Conservation (phyloP, 371 early-diverging fungal genomes). For the Chytridiales sp. region DNA sequence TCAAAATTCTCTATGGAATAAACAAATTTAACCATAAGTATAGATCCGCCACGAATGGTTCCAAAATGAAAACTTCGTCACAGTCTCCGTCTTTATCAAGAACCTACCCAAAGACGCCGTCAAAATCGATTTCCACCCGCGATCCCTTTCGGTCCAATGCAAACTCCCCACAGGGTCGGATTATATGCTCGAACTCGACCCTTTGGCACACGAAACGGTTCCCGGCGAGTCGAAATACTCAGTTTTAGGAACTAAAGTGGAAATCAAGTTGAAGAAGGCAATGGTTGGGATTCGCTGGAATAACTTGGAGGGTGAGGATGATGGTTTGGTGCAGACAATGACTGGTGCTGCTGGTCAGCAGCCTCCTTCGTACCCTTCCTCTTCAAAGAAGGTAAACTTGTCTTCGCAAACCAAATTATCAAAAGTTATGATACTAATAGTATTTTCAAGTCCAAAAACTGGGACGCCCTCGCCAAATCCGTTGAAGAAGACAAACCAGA, state of each 20-base stretch:
- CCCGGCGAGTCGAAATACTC: constrained; percentile 68
- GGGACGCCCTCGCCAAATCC: constrained; percentile 68
- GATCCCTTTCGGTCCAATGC: constrained; percentile 71
- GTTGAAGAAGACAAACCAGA: constrained; percentile 75
- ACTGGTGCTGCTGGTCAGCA: constrained; percentile 15
- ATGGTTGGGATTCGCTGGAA: constrained; percentile 73
- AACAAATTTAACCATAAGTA: background rate
- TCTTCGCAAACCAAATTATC: background rate
- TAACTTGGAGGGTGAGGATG: constrained; percentile 71
- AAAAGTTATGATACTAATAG: constrained; percentile 10
- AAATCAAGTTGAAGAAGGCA: constrained; percentile 85
- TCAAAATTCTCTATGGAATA: background rate
- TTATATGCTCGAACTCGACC: constrained; percentile 69
- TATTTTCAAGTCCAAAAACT: constrained; percentile 71
- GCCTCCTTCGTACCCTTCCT: constrained; percentile 47
- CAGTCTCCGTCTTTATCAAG: constrained; percentile 86
- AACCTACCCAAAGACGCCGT: constrained; percentile 68
- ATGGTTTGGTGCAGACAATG: background rate
- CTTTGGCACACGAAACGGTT: constrained; percentile 72
- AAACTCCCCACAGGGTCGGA: constrained; percentile 72
- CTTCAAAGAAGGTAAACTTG: constrained; percentile 41
- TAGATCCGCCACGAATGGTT: constrained; percentile 90
- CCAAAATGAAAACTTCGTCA: constrained; percentile 88
- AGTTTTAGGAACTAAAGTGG: constrained; percentile 88
- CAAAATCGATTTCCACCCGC: constrained; percentile 60